These are phyloP conservation scores for Dianthus caryophyllus DNA, from an alignment of 148 eudicot genomes.

Conservation along the genomic window DNA sequence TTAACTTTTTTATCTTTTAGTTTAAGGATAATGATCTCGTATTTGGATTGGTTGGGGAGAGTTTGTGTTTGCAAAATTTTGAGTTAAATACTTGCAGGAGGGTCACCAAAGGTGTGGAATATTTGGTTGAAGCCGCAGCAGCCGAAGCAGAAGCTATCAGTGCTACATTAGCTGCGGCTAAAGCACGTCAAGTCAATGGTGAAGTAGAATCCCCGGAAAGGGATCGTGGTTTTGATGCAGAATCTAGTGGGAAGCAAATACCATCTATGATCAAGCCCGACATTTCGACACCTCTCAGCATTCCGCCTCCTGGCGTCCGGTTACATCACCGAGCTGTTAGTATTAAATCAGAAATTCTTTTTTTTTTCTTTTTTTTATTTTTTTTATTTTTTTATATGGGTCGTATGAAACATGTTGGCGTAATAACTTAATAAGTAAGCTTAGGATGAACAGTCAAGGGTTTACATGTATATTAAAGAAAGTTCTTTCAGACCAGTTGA, in stretches of 20 bases:
- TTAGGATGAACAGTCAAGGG: background rate
- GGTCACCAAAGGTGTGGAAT: conserved; percentile 90
- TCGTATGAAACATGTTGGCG: conserved; percentile 7
- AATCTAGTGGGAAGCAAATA: conserved; percentile 86
- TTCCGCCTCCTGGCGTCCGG: conserved; percentile 80
- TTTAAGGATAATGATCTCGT: background rate
- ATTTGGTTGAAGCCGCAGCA: conserved; percentile 94
- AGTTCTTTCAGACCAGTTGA: background rate
- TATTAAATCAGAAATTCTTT: conserved; percentile 10
- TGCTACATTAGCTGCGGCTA: conserved; percentile 95
- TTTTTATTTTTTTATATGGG: too few species aligned
- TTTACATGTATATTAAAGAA: too few species aligned
- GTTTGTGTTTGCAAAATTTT: background rate
- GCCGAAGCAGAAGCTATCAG: conserved; percentile 98
- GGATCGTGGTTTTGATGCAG: conserved; percentile 97
- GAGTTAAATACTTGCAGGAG: conserved; percentile 50
- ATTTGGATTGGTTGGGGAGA: conserved; percentile 10
- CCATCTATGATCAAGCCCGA: conserved; percentile 74
- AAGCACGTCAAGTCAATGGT: conserved; percentile 92
- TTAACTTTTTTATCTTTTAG: conserved; percentile 4
- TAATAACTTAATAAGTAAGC: background rate
- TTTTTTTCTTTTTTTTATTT: background rate
- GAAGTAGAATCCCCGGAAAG: conserved; percentile 93
- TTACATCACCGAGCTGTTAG: conserved; percentile 98
- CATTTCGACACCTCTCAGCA: conserved; percentile 45